Base-by-base conservation (phyloP, 768 basidiomycete genomes). In the Pisolithus microcarpus region DNA sequence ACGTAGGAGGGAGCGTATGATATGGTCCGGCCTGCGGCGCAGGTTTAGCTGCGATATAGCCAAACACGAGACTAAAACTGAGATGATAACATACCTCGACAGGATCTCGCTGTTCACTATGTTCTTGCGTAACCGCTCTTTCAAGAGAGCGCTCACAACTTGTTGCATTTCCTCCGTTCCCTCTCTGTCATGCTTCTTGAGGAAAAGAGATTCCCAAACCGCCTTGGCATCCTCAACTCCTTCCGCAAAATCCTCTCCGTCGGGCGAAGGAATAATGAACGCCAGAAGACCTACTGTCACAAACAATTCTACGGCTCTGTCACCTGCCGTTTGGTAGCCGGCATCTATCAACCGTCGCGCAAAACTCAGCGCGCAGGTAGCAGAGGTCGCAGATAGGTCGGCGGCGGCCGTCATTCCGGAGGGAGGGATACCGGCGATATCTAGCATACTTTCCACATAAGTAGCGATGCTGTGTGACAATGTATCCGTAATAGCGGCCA, bases 1-100 rank as follows among this genome's bases (percentile, higher is more conserved):
- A 15, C 65, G 59, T 3, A 66, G 53, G 6, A 77, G 51, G 36
- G 74, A 60, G 21, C 54, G 57, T 7, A 80, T 62, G 11, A 81
- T 65, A 51, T 78, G 66, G 48, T 75, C 75, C 7, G 78, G 76
- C 31, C 80, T 81, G 23, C 3, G 44, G 30, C n/a, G 9, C 15
- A 26, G 49, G 19, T 37, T 23, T 15, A 43, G 47, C 23, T 9
- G 24, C 42, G 24, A 45, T n/a, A 43, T 7, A 42, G 7, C 26
- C 26, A 26, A 26, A 26, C 26, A 34, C 23, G 21, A 34, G 23
- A 13, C 18, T 10, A 36, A 43, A 10, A 21, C 46, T 26, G 38
- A 11, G 34, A 44, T n/a, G 31, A 13, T 24, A 38, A 58, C 71
- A 16, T 28, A 74, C 75, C 63, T 67, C 5, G 64, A 51, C 23